Evolutionary conservation across 805 yeast genomes (phyloP).

Genomic region (Metschnikowia peoriensis): DNA sequence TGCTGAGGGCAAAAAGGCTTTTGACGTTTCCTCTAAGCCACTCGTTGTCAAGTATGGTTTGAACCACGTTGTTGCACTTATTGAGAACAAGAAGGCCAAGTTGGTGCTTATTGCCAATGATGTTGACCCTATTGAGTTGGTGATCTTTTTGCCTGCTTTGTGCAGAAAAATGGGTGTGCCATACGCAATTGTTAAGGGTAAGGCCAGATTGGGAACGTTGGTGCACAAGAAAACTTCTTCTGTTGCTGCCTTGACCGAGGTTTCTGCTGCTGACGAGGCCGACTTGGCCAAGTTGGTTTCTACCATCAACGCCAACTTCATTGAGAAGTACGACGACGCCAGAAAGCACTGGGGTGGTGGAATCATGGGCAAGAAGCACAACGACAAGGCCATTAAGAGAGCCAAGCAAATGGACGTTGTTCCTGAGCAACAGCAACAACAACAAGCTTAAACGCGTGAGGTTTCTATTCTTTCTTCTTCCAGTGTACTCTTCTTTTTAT

Average conservation of each 20-base stretch:
- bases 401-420: conserved; percentile 53
- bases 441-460: neutral
- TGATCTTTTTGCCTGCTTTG: conserved; percentile 95
- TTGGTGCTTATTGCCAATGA: conserved; percentile 97
- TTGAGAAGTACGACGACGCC: conserved; percentile 89
- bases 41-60: conserved; percentile 96
- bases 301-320: conserved; percentile 90
- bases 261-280: conserved; percentile 90
- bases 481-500: neutral
- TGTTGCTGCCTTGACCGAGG: conserved; percentile 96
- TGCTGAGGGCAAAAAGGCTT: conserved; percentile 96
- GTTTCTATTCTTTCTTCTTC: neutral
- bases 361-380: conserved; percentile 92
- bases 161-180: conserved; percentile 99
- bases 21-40: conserved; percentile 96
- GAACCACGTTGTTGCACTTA: conserved; percentile 95
- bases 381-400: conserved; percentile 77
- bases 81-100: conserved; percentile 98
- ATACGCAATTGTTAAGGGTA: conserved; percentile 97
- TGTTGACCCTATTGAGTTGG: conserved; percentile 98
- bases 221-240: conserved; percentile 98
- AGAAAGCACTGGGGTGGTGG: conserved; percentile 99
- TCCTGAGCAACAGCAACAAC: conserved; percentile 7
- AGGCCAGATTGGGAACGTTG: conserved; percentile 96
- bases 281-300: conserved; percentile 90